These are phyloP conservation scores for Clarireedia sp. DNA, from an alignment of 2,329 filamentous ascomycete species.

Conservation along the genomic window DNA sequence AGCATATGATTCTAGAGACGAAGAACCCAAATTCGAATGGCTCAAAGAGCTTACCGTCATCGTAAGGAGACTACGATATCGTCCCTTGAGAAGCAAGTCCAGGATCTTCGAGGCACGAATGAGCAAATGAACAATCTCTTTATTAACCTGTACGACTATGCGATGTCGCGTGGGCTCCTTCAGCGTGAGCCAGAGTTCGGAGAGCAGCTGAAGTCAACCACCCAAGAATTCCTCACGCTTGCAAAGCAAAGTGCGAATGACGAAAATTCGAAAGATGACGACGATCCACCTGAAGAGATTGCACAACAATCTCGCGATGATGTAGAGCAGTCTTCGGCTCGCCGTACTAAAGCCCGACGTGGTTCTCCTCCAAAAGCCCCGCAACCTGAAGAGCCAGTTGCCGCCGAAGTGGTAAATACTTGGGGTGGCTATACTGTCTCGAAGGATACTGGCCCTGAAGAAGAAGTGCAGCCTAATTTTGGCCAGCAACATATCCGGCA, in stretches of 20 bases:
- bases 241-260: slow-evolving; percentile 40
- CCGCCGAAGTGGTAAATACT: neutral
- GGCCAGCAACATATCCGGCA: slow-evolving; percentile 10
- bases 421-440: slow-evolving; percentile 24
- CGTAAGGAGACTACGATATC: slow-evolving; percentile 78
- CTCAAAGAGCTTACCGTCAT: slow-evolving; percentile 76
- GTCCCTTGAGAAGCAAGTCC: slow-evolving; percentile 61
- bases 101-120: slow-evolving; percentile 59
- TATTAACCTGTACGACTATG: slow-evolving; percentile 55
- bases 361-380: slow-evolving; percentile 7
- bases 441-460: slow-evolving; percentile 14
- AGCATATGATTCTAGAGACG: slow-evolving; percentile 49
- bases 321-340: neutral
- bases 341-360: neutral
- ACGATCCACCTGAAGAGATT: slow-evolving; percentile 15
- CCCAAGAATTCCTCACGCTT: slow-evolving; percentile 49
- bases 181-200: slow-evolving; percentile 49
- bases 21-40: slow-evolving; percentile 78
- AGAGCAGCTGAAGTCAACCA: slow-evolving; percentile 47
- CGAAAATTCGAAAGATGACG: slow-evolving; percentile 25
- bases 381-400: neutral
- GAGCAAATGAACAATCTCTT: slow-evolving; percentile 69
- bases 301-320: slow-evolving; percentile 6
- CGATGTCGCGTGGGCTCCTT: slow-evolving; percentile 49
- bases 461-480: slow-evolving; percentile 14